These are phyloP conservation scores for Leishmania martiniquensis DNA, from an alignment of 208 protist genomes.

Conservation along the genomic window DNA sequence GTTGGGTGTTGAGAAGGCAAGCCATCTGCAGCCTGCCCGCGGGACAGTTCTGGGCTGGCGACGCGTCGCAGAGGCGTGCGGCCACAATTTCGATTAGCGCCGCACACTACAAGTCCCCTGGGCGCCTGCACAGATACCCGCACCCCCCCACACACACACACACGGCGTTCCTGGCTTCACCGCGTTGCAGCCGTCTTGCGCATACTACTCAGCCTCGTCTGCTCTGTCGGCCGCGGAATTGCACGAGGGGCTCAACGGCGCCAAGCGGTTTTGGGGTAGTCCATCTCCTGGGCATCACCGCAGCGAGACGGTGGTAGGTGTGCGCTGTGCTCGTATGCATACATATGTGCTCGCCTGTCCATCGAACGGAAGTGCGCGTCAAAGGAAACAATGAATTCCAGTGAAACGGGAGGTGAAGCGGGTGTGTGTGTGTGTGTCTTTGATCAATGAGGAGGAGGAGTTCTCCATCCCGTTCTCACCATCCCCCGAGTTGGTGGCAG, in stretches of 20 bases:
- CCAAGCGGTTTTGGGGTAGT: not conserved
- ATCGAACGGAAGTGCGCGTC: not conserved
- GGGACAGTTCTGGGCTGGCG: not conserved
- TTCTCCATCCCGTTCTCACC: not conserved
- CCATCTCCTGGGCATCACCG: not conserved
- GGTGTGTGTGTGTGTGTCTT: not conserved
- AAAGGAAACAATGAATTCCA: not conserved
- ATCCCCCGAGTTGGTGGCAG: not conserved
- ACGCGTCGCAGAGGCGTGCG: not conserved
- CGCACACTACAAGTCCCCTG: not conserved
- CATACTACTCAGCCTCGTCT: not conserved
- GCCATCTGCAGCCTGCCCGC: not conserved
- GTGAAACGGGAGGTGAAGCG: not conserved
- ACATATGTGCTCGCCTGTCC: not conserved
- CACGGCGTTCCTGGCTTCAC: not conserved
- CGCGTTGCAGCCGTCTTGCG: not conserved
- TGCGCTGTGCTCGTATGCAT: not conserved
- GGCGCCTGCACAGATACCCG: not conserved
- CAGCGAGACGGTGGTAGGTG: not conserved
- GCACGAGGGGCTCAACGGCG: not conserved
- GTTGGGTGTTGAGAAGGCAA: not conserved
- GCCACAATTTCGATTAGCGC: not conserved
- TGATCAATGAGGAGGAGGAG: not conserved
- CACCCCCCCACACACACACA: not conserved
- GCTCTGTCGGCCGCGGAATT: not conserved